Evolutionary conservation across 768 basidiomycete genomes (phyloP).

Genomic region (Lactarius tabidus): DNA sequence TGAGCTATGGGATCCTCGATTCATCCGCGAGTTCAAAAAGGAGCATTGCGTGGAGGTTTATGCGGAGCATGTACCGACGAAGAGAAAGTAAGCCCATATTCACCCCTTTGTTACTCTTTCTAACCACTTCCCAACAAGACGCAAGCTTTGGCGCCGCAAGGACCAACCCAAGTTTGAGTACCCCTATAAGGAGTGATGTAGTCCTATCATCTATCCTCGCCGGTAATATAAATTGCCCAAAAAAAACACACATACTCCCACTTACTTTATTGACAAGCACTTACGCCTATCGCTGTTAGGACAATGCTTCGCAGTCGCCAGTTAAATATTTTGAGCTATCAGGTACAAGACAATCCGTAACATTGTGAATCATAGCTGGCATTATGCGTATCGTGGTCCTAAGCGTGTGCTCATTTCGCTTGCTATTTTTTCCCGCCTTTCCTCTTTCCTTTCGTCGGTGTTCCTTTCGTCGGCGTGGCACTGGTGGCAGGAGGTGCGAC

Average conservation of each 20-base stretch:
- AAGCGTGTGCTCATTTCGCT: not conserved
- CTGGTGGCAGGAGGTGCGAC: conserved; percentile 9
- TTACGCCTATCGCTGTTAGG: not conserved
- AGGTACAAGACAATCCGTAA: not conserved
- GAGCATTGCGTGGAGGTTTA: conserved; percentile 83
- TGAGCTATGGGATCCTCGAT: conserved; percentile 97
- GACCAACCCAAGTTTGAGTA: conserved; percentile 84
- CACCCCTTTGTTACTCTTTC: not conserved
- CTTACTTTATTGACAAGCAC: not conserved
- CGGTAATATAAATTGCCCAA: no score
- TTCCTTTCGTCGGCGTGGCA: conserved; percentile 18
- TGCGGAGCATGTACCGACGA: conserved; percentile 76
- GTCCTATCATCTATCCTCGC: no score
- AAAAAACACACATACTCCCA: not conserved
- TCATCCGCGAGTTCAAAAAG: conserved; percentile 89
- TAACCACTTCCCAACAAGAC: conserved; percentile 44
- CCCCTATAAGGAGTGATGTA: conserved; percentile 71
- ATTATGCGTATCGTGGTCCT: not conserved
- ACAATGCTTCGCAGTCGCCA: not conserved
- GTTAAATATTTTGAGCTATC: conserved; percentile 2
- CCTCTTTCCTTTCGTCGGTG: conserved; percentile 21
- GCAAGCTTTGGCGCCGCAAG: conserved; percentile 87
- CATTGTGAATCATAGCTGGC: not conserved
- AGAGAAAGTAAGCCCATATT: conserved; percentile 73
- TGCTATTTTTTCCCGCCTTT: conserved; percentile 19